Conservation (phyloP, 2,329 filamentous ascomycete genomes). For the Microcyclospora pomicola region DNA sequence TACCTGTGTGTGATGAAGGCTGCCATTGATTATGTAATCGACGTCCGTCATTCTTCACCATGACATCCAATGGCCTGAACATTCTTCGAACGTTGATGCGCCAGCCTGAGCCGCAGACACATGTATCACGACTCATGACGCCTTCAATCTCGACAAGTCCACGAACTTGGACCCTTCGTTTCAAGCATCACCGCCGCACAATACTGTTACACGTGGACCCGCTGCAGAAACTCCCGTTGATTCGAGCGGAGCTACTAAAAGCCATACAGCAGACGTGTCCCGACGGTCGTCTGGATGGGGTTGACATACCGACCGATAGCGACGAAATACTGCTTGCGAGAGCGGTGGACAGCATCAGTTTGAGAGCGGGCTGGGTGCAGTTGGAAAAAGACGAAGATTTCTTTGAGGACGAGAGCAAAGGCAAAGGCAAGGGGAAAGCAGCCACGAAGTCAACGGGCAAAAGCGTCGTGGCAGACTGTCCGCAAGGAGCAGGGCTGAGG, state of each 20-base stretch:
- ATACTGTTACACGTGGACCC: conserved; percentile 34
- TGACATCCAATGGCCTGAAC: no score
- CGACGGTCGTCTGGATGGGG: conserved; percentile 20
- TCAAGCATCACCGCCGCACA: conserved; percentile 34
- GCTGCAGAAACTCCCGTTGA: conserved; percentile 24
- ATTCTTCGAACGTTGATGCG: no score
- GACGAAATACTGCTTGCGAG: conserved; percentile 29
- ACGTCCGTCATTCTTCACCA: no score
- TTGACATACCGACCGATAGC: conserved; percentile 26
- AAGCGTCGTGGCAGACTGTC: conserved; percentile 22
- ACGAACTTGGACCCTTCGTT: conserved; percentile 29
- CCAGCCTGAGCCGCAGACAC: neutral
- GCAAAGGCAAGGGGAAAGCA: conserved; percentile 29
- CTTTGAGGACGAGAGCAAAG: conserved; percentile 17
- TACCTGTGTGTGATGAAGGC: no score
- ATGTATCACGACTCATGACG: conserved; percentile 4
- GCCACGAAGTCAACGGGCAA: conserved; percentile 16
- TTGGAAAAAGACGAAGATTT: conserved; percentile 13
- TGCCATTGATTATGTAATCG: no score
- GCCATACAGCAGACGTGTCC: conserved; percentile 28
- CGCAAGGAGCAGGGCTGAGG: conserved; percentile 22
- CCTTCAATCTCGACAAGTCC: conserved; percentile 15
- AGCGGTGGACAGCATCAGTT: conserved; percentile 27
- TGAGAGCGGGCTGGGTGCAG: conserved; percentile 27
- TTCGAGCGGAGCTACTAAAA: conserved; percentile 29